phyloP scores from a whole-genome alignment of 2,329 filamentous ascomycete species.

The Akanthomyces lecanii region DNA sequence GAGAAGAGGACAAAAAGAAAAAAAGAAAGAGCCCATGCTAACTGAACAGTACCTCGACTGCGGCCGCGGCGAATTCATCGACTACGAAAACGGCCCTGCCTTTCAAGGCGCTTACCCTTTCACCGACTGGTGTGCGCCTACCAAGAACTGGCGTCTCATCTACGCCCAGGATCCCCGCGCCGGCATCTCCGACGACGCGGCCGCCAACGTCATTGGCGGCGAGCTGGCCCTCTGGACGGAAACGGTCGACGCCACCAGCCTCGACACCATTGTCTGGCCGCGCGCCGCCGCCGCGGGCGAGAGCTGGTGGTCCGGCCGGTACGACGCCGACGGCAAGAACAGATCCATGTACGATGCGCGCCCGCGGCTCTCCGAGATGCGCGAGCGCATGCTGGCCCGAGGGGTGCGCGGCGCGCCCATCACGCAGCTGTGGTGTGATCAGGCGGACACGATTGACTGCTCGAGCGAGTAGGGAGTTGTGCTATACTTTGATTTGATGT shows the following conservation, averaged over 20 bases:
- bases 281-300: constrained; percentile 70
- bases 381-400: constrained; percentile 67
- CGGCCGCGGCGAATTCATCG: constrained; percentile 74
- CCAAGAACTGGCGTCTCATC: constrained; percentile 75
- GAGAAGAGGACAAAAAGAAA: not conserved
- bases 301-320: constrained; percentile 72
- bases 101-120: constrained; percentile 61
- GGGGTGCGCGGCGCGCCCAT: constrained; percentile 62
- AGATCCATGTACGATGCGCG: constrained; percentile 66
- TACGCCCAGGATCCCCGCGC: constrained; percentile 74
- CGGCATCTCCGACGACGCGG: constrained; percentile 56
- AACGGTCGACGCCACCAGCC: constrained; percentile 67
- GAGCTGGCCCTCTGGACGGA: constrained; percentile 82
- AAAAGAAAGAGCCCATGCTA: constrained; percentile 17
- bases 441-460: constrained; percentile 29
- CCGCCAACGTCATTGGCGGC: constrained; percentile 70
- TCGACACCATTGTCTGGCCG: constrained; percentile 77
- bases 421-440: constrained; percentile 69
- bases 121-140: constrained; percentile 74
- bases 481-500: not conserved
- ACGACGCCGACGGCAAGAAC: constrained; percentile 62
- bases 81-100: constrained; percentile 56
- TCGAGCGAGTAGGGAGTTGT: not conserved
- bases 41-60: constrained; percentile 70
- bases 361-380: constrained; percentile 67